Conservation (phyloP, 495 filamentous ascomycete genomes). For the Rostrohypoxylon terebratum region DNA sequence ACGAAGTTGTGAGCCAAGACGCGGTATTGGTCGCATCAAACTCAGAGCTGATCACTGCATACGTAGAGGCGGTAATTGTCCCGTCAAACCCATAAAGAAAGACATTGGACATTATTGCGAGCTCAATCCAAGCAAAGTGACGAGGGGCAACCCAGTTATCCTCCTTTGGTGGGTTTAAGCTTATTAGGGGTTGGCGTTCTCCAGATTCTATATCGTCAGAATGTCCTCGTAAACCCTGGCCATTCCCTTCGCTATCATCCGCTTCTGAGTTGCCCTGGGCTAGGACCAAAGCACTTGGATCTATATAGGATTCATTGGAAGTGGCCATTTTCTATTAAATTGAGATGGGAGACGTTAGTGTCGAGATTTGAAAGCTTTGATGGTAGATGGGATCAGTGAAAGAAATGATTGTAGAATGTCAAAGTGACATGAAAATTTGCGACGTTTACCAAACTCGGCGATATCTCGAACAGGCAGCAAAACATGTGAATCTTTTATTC, state of each 20-base stretch:
- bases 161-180: conserved; percentile 41
- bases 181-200: conserved; percentile 59
- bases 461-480: too few relatives aligned
- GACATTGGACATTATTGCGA: conserved; percentile 73
- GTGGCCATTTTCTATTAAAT: neutral
- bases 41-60: conserved; percentile 70
- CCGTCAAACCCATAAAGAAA: conserved; percentile 75
- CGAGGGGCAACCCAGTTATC: conserved; percentile 52
- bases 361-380: neutral
- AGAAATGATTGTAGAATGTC: neutral
- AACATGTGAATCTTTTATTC: neutral
- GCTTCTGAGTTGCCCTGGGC: neutral
- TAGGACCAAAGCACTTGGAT: neutral
- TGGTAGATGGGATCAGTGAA: neutral
- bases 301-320: neutral
- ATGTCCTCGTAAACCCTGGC: conserved; percentile 28
- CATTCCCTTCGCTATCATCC: neutral
- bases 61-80: conserved; percentile 74
- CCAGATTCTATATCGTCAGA: conserved; percentile 25
- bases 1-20: conserved; percentile 80
- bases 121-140: conserved; percentile 60
- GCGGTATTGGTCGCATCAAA: conserved; percentile 64
- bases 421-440: neutral
- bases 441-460: neutral
- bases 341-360: neutral